Percentiles rank a stretch among this genome's conserved stretches.
phyloP scores from a whole-genome alignment of 2,329 filamentous ascomycete genomes.

The Coniochaeta sp. region DNA sequence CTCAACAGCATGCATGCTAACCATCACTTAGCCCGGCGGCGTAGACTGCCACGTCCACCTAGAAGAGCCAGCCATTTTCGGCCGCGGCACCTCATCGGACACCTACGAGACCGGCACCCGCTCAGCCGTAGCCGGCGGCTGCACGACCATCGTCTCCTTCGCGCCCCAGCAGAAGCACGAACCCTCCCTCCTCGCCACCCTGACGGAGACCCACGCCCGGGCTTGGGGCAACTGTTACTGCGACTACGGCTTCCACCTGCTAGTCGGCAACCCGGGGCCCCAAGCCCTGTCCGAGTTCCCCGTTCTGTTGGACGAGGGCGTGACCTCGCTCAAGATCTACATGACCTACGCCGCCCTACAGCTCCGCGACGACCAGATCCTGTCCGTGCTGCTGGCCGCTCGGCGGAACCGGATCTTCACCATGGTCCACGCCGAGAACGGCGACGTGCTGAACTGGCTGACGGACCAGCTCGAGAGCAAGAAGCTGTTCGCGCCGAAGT shows the following conservation, averaged over 20 bases:
- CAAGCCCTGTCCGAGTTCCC: conserved; percentile 33
- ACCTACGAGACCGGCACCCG: conserved; percentile 32
- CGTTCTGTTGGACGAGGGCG: conserved; percentile 28
- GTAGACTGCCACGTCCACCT: conserved; percentile 33
- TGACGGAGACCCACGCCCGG: conserved; percentile 38
- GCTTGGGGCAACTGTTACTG: conserved; percentile 40
- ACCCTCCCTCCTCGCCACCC: conserved; percentile 33
- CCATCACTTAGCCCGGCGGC: conserved; percentile 21
- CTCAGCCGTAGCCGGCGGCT: conserved; percentile 50
- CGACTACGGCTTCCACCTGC: conserved; percentile 51
- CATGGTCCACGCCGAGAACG: conserved; percentile 49
- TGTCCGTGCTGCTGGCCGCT: conserved; percentile 42
- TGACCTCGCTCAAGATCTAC: conserved; percentile 43
- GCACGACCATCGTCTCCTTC: conserved; percentile 52
- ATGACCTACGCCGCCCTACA: conserved; percentile 46
- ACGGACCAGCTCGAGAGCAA: conserved; percentile 43
- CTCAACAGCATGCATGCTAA: neutral
- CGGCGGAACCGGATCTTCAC: conserved; percentile 40
- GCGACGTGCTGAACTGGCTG: conserved; percentile 45
- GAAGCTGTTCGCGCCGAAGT: conserved; percentile 40
- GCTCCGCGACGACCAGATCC: conserved; percentile 39
- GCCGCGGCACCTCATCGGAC: conserved; percentile 24
- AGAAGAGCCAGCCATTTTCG: conserved; percentile 28
- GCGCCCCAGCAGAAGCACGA: conserved; percentile 43
- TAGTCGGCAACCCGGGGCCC: conserved; percentile 36